Evolutionary conservation across 2,329 filamentous ascomycete species (phyloP).

Genomic region (Calonectria fujianensis): DNA sequence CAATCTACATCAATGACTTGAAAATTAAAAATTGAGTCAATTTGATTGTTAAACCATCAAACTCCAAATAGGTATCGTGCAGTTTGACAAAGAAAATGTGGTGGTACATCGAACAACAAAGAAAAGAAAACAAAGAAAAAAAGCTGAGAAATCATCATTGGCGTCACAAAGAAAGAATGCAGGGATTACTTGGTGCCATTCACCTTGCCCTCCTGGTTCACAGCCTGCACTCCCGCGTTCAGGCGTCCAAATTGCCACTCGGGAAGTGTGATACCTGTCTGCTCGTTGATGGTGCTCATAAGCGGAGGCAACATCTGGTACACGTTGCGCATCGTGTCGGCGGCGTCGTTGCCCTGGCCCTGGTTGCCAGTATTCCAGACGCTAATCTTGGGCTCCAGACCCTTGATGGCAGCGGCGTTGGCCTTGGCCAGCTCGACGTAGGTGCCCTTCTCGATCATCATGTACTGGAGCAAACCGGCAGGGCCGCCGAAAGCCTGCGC

Average conservation of each 20-base stretch:
- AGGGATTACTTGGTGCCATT: slow-evolving; percentile 48
- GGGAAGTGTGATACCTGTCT: slow-evolving; percentile 88
- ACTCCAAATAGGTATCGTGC: slow-evolving; percentile 16
- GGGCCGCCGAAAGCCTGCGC: slow-evolving; percentile 85
- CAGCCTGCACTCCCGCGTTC: slow-evolving; percentile 60
- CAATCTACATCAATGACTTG: not conserved
- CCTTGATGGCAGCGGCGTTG: slow-evolving; percentile 84
- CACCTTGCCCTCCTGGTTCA: slow-evolving; percentile 53
- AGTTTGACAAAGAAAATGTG: not conserved
- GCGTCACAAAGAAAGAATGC: not conserved
- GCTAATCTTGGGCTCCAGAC: slow-evolving; percentile 91
- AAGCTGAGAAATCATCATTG: not conserved
- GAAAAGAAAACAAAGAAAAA: not conserved
- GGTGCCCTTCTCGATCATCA: slow-evolving; percentile 90
- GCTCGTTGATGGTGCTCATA: slow-evolving; percentile 89
- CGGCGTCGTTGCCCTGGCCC: slow-evolving; percentile 70
- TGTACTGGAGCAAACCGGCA: slow-evolving; percentile 85
- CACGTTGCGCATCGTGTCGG: slow-evolving; percentile 81
- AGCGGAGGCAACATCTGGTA: slow-evolving; percentile 90
- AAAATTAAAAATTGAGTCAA: not conserved
- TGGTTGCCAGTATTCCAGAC: slow-evolving; percentile 87
- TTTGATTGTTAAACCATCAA: not conserved
- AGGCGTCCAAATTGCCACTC: slow-evolving; percentile 81
- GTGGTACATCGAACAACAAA: slow-evolving; percentile 4
- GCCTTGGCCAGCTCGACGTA: slow-evolving; percentile 86